Evolutionary conservation across 768 basidiomycete species (phyloP).

Genomic region (Phaeotremella fagi): DNA sequence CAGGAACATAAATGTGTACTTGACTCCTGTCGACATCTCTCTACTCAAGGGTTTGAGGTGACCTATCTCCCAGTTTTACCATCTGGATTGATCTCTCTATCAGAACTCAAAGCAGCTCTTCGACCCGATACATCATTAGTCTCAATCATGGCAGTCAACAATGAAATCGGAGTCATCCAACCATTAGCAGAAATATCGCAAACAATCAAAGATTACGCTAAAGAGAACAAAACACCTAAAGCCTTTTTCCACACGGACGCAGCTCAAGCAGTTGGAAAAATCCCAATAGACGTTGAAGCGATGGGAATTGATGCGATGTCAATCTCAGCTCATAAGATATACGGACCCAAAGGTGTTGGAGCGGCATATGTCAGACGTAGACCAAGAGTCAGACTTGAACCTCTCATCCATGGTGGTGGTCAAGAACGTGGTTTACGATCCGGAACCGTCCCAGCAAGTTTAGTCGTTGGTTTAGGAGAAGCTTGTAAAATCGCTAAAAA

Average conservation of each 20-base stretch:
- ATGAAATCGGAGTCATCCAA: conserved; percentile 98
- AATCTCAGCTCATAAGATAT: conserved; percentile 94
- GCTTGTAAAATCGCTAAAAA: conserved; percentile 83
- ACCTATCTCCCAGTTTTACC: conserved; percentile 92
- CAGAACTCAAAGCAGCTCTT: conserved; percentile 77
- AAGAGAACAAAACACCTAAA: conserved; percentile 63
- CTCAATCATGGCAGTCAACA: conserved; percentile 98
- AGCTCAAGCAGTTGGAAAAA: conserved; percentile 89
- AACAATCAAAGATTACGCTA: conserved; percentile 57
- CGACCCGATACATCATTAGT: conserved; percentile 90
- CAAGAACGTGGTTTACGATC: conserved; percentile 93
- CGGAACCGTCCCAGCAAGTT: conserved; percentile 83
- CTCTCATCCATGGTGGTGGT: conserved; percentile 90
- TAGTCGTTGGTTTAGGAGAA: conserved; percentile 90
- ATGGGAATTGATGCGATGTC: conserved; percentile 91
- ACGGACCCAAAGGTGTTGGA: conserved; percentile 95
- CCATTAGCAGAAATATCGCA: conserved; percentile 92
- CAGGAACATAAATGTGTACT: conserved; percentile 99
- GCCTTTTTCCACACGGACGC: conserved; percentile 96
- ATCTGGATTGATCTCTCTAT: conserved; percentile 75
- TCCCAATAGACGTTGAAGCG: conserved; percentile 86
- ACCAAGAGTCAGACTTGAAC: conserved; percentile 89
- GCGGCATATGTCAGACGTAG: conserved; percentile 88
- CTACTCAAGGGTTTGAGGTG: conserved; percentile 94
- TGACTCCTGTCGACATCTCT: conserved; percentile 90